phyloP scores from a whole-genome alignment of 2,329 filamentous ascomycete species.

The Paracamarosporium sp. region DNA sequence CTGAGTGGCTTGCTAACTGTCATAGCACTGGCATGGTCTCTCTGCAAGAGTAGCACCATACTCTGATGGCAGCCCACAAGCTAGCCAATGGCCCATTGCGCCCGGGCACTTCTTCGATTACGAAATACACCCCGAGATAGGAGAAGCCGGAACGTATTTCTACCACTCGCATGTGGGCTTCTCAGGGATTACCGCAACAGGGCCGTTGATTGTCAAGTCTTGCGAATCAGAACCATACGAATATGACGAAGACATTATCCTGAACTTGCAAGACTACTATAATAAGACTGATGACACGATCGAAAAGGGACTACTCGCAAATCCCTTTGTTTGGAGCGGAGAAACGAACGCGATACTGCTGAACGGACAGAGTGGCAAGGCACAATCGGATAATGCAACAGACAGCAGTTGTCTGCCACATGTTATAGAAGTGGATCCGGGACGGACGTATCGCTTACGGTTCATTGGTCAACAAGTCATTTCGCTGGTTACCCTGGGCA shows the following conservation, averaged over 20 bases:
- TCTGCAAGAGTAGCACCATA: constrained; percentile 61
- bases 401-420: background rate
- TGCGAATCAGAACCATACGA: constrained; percentile 56
- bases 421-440: constrained; percentile 63
- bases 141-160: constrained; percentile 69
- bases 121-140: constrained; percentile 61
- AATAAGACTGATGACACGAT: constrained; percentile 60
- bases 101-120: constrained; percentile 71
- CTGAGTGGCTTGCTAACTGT: background rate
- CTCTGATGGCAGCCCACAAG: constrained; percentile 67
- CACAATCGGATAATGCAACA: background rate
- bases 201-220: constrained; percentile 66
- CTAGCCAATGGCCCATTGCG: constrained; percentile 71
- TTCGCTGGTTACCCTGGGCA: constrained; percentile 60
- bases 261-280: constrained; percentile 66
- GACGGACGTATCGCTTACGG: constrained; percentile 67
- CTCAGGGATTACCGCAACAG: constrained; percentile 65
- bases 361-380: constrained; percentile 55
- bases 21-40: constrained; percentile 72
- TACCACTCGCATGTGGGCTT: constrained; percentile 73
- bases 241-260: constrained; percentile 67
- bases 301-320: constrained; percentile 55
- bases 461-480: constrained; percentile 65
- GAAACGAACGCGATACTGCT: constrained; percentile 65
- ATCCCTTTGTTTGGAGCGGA: constrained; percentile 64